Evolutionary conservation across 805 yeast species (phyloP), one percentile per base, ranked within the genome.

Genomic region (Yamadazyma sp.): DNA sequence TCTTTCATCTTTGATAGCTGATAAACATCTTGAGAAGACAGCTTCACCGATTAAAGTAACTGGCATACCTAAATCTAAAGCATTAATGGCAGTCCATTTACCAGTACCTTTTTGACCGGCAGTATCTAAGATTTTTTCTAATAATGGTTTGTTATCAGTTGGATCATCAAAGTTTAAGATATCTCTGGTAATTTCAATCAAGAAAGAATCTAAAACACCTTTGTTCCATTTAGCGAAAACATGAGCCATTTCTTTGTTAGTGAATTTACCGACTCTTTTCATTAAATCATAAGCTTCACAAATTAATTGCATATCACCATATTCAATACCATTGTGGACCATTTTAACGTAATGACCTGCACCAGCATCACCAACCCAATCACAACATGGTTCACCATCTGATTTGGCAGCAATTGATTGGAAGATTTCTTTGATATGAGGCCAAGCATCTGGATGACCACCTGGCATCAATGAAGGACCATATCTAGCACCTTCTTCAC

Each of bases 51-150:
- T 93, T 64, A 91, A 77, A 45, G 98, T 88, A 53, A 91, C 96
- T 52, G 98, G 98, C 85, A 86, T 87, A 68, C 98, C 98, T 54
- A 93, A 76, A 69, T 93, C 98, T 56, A 91, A 76, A 46, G 98
- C 98, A 65, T 88, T 89, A 68, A 91, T 86, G 48, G 98, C 97
- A 52, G 98, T 93, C 98, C 98, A 91, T 76, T 91, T 91, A 75
- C 98, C 98, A 51, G 98, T 91, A 79, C 98, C 98, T 79, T 91
- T 91, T 77, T 91, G 98, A 56, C 98, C 98, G 52, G 98, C 98
- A 58, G 86, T 66, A 71, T 91, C 98, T 66, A 88, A 73, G 60
- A 91, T 89, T 79, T 91, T 93, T 76, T 93, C 98, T 42, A 91
- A 94, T 49, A 93, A 70, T 56, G 98, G 95, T 49, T 80, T 78